phyloP scores from a whole-genome alignment of 1,284 basidiomycete species.

The Vanrija humicola region DNA sequence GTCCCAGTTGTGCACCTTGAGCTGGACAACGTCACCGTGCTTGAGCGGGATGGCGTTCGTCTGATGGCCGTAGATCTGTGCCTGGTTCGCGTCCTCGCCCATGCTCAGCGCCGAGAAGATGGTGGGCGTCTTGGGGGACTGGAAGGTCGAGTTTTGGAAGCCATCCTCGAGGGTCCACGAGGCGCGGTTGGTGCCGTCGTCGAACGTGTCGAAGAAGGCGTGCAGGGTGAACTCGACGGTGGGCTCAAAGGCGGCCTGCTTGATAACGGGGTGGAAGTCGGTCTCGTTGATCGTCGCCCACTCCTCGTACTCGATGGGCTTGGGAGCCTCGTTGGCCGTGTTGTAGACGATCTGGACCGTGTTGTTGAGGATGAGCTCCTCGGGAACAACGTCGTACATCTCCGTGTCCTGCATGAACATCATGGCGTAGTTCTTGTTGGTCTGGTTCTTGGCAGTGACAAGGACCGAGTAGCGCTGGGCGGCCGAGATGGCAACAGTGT shows the following conservation, averaged over 20 bases:
- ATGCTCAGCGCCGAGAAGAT: constrained; percentile 72
- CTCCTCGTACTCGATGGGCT: constrained; percentile 6
- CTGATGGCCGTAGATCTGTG: constrained; percentile 67
- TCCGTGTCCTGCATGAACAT: constrained; percentile 79
- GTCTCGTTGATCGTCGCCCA: constrained; percentile 49
- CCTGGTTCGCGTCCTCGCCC: constrained; percentile 64
- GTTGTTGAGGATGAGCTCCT: constrained; percentile 67
- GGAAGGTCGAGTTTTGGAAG: constrained; percentile 44
- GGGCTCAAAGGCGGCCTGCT: constrained; percentile 37
- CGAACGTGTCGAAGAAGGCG: constrained; percentile 52
- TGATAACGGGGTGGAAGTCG: constrained; percentile 45
- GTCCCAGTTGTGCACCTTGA: constrained; percentile 75
- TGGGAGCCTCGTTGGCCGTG: constrained; percentile 27
- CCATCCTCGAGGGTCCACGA: constrained; percentile 45
- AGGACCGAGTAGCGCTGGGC: constrained; percentile 94
- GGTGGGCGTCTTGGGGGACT: constrained; percentile 59
- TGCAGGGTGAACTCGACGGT: constrained; percentile 47
- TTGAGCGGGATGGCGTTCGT: constrained; percentile 68
- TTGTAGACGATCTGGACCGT: constrained; percentile 72
- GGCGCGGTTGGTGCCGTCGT: constrained; percentile 50
- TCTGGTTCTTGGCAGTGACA: constrained; percentile 82
- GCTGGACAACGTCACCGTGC: constrained; percentile 70
- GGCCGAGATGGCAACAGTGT: constrained; percentile 68
- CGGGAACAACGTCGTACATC: constrained; percentile 73
- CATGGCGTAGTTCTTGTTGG: constrained; percentile 75